Evolutionary conservation across 345 rosid species (phyloP).

Genomic region (Lepidium africanum): DNA sequence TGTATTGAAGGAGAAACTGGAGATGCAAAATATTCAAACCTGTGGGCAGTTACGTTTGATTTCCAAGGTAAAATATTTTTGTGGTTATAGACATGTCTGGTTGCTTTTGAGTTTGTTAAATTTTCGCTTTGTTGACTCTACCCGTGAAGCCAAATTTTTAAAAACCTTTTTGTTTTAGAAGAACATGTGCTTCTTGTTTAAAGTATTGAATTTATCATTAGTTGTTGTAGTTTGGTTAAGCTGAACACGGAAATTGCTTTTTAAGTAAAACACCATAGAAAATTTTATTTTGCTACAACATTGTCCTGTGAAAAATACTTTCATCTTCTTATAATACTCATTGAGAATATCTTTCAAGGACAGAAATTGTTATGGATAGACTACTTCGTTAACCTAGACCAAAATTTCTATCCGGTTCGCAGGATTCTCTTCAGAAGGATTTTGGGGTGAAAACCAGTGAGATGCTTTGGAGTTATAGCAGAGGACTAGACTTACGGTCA

Average conservation of each 20-base stretch:
- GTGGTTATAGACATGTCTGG: slow-evolving; percentile 5
- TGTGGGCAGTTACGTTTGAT: slow-evolving; percentile 70
- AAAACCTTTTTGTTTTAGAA: neutral
- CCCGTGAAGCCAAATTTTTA: neutral
- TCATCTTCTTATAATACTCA: neutral
- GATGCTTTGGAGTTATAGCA: slow-evolving; percentile 89
- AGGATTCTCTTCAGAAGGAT: slow-evolving; percentile 78
- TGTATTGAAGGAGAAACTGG: slow-evolving; percentile 76
- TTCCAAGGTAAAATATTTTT: slow-evolving; percentile 50
- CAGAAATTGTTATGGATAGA: neutral
- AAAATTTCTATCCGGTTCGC: slow-evolving; percentile 6
- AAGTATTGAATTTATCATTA: neutral
- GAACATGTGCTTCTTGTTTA: neutral
- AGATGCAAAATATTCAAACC: slow-evolving; percentile 48
- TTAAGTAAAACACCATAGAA: neutral
- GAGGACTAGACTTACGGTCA: slow-evolving; percentile 75
- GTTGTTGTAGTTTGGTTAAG: neutral
- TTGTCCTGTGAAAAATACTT: neutral
- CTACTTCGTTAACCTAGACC: neutral
- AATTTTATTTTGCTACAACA: neutral
- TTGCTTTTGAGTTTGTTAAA: neutral
- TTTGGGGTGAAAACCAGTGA: slow-evolving; percentile 91
- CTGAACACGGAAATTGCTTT: neutral
- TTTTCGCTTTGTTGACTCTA: neutral
- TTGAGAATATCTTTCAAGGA: neutral